Evolutionary conservation across 148 eudicot genomes (phyloP).

Genomic region (Dianthus caryophyllus): DNA sequence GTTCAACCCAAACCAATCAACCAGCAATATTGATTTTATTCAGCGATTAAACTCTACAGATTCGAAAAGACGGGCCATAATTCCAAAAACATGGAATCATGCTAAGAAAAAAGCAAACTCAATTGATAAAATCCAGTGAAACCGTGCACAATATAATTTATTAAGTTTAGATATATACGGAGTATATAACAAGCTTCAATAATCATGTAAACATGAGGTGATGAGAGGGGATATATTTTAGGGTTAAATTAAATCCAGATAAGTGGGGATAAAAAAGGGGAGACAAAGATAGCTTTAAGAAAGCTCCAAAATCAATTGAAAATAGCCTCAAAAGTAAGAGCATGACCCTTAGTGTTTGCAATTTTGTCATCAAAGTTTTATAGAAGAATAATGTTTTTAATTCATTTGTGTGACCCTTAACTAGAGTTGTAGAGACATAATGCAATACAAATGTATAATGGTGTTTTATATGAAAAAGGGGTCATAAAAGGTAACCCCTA

Average conservation of each 20-base stretch:
- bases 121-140: background rate
- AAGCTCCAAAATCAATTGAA: conserved; percentile 7
- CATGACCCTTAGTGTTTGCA: conserved; percentile 10
- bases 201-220: conserved; percentile 25
- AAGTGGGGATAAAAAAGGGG: background rate
- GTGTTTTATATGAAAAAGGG: background rate
- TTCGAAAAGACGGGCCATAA: too few species aligned
- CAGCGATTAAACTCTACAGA: too few species aligned
- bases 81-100: conserved; percentile 13
- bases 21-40: too few species aligned
- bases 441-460: background rate
- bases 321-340: conserved; percentile 1
- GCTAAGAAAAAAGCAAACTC: background rate
- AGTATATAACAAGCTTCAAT: conserved; percentile 15
- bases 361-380: conserved; percentile 1
- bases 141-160: conserved; percentile 18
- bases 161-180: too few species aligned
- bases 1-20: too few species aligned
- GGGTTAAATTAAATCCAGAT: conserved; percentile 2
- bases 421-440: conserved; percentile 12
- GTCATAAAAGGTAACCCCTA: conserved; percentile 10
- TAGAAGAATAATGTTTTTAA: background rate
- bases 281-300: conserved; percentile 23
- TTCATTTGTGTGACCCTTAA: conserved; percentile 1
- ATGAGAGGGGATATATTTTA: background rate